A percentile compares a stretch with the other conserved stretches of the same genome.
phyloP scores from a whole-genome alignment of 768 basidiomycete species.

The Mycena albidolilacea region DNA sequence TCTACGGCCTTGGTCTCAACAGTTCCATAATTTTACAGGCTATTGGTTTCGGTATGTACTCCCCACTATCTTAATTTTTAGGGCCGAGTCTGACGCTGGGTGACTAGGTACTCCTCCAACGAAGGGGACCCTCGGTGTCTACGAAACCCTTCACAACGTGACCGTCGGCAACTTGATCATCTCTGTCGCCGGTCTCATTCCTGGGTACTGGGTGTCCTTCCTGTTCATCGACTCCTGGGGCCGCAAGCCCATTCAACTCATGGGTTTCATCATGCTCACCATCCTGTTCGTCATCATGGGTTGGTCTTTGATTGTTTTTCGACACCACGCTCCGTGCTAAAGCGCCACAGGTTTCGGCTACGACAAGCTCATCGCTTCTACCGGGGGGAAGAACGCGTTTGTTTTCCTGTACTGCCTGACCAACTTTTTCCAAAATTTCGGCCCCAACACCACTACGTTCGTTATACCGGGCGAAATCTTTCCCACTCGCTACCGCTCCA shows the following conservation, averaged over 20 bases:
- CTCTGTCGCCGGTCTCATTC: conserved; percentile 84
- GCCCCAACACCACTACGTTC: conserved; percentile 87
- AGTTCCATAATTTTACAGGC: conserved; percentile 80
- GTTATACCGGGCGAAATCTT: conserved; percentile 86
- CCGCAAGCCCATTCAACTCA: conserved; percentile 85
- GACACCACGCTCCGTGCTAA: conserved; percentile 10
- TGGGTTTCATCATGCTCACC: conserved; percentile 82
- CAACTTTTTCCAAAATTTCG: conserved; percentile 94
- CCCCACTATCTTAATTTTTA: no score
- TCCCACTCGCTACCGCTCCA: conserved; percentile 91
- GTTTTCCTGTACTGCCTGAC: conserved; percentile 90
- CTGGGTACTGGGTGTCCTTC: conserved; percentile 81
- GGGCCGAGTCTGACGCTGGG: no score
- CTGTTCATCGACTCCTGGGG: conserved; percentile 85
- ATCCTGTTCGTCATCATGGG: conserved; percentile 79
- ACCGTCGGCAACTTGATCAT: conserved; percentile 85
- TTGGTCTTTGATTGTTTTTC: conserved; percentile 52
- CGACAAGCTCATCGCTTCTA: conserved; percentile 65
- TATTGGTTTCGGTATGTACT: conserved; percentile 75
- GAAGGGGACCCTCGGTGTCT: conserved; percentile 59
- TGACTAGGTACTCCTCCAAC: conserved; percentile 44
- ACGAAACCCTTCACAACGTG: conserved; percentile 72
- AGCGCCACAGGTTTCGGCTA: conserved; percentile 72
- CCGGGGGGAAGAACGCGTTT: conserved; percentile 67
- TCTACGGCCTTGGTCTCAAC: conserved; percentile 92